These are phyloP conservation scores for Leavenworthia alabamica DNA, from an alignment of 345 rosid species.

Conservation along the genomic window DNA sequence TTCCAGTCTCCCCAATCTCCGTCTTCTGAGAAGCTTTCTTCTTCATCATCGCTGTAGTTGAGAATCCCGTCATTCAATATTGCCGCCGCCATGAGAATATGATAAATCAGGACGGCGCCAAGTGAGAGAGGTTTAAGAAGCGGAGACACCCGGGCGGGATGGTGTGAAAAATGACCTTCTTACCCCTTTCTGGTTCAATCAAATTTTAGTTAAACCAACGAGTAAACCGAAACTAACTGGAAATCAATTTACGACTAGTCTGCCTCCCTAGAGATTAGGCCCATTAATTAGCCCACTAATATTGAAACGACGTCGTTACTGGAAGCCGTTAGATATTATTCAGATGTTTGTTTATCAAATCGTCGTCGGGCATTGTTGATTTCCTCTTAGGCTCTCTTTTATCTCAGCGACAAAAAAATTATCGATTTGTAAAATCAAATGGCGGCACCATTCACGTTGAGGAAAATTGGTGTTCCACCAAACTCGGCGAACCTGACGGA, in stretches of 20 bases:
- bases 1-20: slow-evolving; percentile 65
- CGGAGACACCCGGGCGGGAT: slow-evolving; percentile 14
- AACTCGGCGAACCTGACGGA: slow-evolving; percentile 81
- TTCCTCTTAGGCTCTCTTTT: background rate
- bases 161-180: background rate
- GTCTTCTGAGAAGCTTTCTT: slow-evolving; percentile 29
- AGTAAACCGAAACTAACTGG: slow-evolving; percentile 2
- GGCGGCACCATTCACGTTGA: slow-evolving; percentile 54
- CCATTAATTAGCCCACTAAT: background rate
- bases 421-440: slow-evolving; percentile 18
- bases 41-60: slow-evolving; percentile 24
- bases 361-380: background rate
- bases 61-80: slow-evolving; percentile 14
- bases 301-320: background rate
- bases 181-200: slow-evolving; percentile 17
- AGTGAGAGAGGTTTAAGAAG: slow-evolving; percentile 31
- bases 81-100: slow-evolving; percentile 8
- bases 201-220: background rate
- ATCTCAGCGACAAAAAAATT: background rate
- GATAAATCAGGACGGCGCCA: slow-evolving; percentile 3
- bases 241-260: background rate
- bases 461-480: slow-evolving; percentile 65
- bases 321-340: background rate
- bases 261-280: background rate
- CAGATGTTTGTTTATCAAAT: slow-evolving; percentile 10